phyloP scores from a whole-genome alignment of 2,329 filamentous ascomycete species.

The Calonectria fujianensis region DNA sequence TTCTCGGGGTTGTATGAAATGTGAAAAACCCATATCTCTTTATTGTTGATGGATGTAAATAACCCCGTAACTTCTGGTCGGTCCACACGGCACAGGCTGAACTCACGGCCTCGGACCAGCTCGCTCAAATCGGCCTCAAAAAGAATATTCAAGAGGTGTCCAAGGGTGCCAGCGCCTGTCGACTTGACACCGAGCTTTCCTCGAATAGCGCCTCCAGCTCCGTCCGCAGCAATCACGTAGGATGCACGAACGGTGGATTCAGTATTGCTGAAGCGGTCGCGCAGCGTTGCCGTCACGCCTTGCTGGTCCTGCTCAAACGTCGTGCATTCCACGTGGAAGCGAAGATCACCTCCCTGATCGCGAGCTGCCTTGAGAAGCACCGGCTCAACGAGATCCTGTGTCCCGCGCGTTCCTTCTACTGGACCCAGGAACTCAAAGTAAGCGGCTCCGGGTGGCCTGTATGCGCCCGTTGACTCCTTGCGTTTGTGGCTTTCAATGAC shows the following conservation, averaged over 20 bases:
- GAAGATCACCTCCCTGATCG: conserved; percentile 8
- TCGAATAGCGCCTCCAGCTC: conserved; percentile 4
- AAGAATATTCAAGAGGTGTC: conserved; percentile 23
- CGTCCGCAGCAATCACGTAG: conserved; percentile 27
- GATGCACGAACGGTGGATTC: conserved; percentile 8
- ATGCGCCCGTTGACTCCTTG: neutral
- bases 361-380: conserved; percentile 16
- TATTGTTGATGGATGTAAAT: conserved; percentile 30
- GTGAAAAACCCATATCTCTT: conserved; percentile 20
- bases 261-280: neutral
- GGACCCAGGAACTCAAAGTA: conserved; percentile 15
- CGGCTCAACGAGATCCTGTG: conserved; percentile 10
- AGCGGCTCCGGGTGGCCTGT: neutral
- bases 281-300: conserved; percentile 12
- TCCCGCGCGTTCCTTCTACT: conserved; percentile 20
- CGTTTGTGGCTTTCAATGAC: conserved; percentile 11
- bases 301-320: conserved; percentile 2
- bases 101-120: conserved; percentile 21
- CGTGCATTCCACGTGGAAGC: conserved; percentile 11
- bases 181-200: neutral
- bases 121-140: conserved; percentile 22
- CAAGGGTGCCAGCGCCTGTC: conserved; percentile 1
- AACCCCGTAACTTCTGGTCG: conserved; percentile 18
- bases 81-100: conserved; percentile 11
- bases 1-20: conserved; percentile 18